Evolutionary conservation across 140 eudicot species (phyloP).

Genomic region (Flaveria floridana): DNA sequence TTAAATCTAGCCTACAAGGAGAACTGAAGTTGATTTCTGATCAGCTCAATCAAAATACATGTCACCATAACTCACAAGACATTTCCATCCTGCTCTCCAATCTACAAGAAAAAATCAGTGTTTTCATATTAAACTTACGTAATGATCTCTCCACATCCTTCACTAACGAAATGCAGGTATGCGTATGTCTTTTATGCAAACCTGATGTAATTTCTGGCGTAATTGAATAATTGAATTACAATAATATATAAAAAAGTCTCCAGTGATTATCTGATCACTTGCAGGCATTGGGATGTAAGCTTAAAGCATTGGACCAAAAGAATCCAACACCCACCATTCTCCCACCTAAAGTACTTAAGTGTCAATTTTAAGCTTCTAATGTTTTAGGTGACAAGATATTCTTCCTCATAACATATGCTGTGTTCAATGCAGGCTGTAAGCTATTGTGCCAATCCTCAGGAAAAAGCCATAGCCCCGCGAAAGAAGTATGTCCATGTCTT

Average conservation of each 20-base stretch:
- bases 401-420: conserved; percentile 14
- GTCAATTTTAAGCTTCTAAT: conserved; percentile 20
- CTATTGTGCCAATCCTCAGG: conserved; percentile 34
- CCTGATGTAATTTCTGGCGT: background rate
- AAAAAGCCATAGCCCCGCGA: conserved; percentile 31
- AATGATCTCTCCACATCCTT: conserved; percentile 53
- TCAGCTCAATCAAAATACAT: conserved; percentile 42
- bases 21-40: conserved; percentile 57
- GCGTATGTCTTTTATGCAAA: conserved; percentile 3
- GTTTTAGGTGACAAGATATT: conserved; percentile 22
- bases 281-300: conserved; percentile 66
- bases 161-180: conserved; percentile 72
- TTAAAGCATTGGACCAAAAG: conserved; percentile 46
- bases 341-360: conserved; percentile 46
- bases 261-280: conserved; percentile 28
- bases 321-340: conserved; percentile 36
- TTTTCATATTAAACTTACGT: conserved; percentile 38
- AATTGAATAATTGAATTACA: background rate
- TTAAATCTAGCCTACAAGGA: conserved; percentile 52
- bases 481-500: conserved; percentile 42
- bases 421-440: conserved; percentile 45
- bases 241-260: background rate
- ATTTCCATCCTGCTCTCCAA: conserved; percentile 43
- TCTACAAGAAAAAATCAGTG: conserved; percentile 60
- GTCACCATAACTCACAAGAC: conserved; percentile 49